A percentile compares a stretch with the other conserved stretches of the same genome.
Conservation (phyloP, 73 alveolate species). For the Paramecium primaurelia region DNA sequence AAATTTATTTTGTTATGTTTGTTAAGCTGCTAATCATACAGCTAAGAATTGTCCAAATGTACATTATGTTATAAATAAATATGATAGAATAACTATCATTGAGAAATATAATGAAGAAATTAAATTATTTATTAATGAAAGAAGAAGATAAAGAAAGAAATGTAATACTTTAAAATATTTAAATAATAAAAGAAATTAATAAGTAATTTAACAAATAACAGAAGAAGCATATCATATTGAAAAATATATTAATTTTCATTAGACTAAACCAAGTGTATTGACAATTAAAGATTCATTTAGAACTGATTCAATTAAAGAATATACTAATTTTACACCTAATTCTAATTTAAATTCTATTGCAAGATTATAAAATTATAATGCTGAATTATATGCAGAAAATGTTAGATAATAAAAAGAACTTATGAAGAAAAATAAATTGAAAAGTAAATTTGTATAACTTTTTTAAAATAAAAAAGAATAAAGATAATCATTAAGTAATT, state of each 20-base stretch:
- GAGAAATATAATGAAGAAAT: background rate
- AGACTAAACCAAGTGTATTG: background rate
- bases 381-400: background rate
- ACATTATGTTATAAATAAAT: constrained; percentile 11
- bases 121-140: background rate
- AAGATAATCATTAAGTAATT: background rate
- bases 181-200: background rate
- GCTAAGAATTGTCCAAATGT: background rate
- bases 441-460: background rate
- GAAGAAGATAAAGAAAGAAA: background rate
- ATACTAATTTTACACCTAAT: background rate
- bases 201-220: background rate
- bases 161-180: background rate
- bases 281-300: constrained; percentile 5
- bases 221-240: background rate
- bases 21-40: background rate
- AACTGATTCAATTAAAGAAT: background rate
- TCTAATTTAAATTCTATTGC: background rate
- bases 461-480: background rate
- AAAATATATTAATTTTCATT: background rate
- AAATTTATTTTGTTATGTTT: background rate
- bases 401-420: background rate
- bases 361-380: background rate
- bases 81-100: background rate
- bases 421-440: background rate